phyloP scores from a whole-genome alignment of 2,329 filamentous ascomycete species.

The Leptographium wingfieldii region DNA sequence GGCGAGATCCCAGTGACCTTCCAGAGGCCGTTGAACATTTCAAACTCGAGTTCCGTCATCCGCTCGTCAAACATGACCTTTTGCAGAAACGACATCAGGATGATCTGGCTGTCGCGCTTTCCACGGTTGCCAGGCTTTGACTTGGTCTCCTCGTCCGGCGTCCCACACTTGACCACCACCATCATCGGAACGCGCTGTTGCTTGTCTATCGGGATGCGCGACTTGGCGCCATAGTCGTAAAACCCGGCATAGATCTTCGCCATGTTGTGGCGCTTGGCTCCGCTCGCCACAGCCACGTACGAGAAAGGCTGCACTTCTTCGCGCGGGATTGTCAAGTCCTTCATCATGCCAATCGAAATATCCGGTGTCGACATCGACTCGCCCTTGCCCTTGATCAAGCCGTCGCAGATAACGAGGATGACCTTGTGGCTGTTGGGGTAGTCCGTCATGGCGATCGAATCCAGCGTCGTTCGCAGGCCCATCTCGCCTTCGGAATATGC shows the following conservation, averaged over 20 bases:
- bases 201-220: constrained; percentile 66
- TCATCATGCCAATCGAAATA: constrained; percentile 86
- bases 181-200: constrained; percentile 98
- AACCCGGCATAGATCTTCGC: constrained; percentile 96
- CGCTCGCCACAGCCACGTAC: constrained; percentile 91
- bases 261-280: constrained; percentile 98
- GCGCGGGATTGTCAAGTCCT: constrained; percentile 66
- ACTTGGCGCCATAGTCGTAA: constrained; percentile 85
- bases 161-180: constrained; percentile 89
- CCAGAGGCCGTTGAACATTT: constrained; percentile 99
- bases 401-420: constrained; percentile 92
- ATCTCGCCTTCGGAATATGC: constrained; percentile 94
- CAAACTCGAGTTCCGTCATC: constrained; percentile 98
- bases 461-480: constrained; percentile 82
- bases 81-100: constrained; percentile 97
- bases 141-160: constrained; percentile 67
- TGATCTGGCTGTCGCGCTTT: constrained; percentile 98
- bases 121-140: constrained; percentile 93
- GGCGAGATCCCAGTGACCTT: constrained; percentile 97
- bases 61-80: constrained; percentile 99
- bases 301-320: constrained; percentile 84
- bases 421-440: constrained; percentile 99
- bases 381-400: constrained; percentile 91
- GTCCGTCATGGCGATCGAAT: constrained; percentile 94
- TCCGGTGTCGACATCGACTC: constrained; percentile 82